Evolutionary conservation across 129 eudicot genomes (phyloP), one percentile per base, ranked within the genome.

Genomic region (Flaveria ramosissima): DNA sequence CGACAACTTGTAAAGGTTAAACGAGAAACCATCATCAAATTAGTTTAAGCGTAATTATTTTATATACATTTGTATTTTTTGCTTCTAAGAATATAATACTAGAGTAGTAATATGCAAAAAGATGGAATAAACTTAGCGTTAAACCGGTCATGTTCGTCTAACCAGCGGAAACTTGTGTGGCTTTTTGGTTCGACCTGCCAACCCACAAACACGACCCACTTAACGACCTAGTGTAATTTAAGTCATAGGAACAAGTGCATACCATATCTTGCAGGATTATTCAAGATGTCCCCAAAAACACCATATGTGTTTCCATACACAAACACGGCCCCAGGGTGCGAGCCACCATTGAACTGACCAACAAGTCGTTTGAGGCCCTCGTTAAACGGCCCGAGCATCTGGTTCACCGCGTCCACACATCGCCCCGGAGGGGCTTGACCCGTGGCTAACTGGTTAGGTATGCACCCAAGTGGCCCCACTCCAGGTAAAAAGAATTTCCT

Each of bases 391-490:
- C 97, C 99, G 42, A 95, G 39, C 68, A 91, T 85, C n/a, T 91
- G 97, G 77, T 95, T 95, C 51, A 95, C 96, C 4, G 78, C 42
- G 73, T 95, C 99, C 48, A 95, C 81, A 9, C 99, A 95, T 75
- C 96, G 83, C 27, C 99, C 97, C 4, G 90, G 84, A 0, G 84
- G 83, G 6, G 88, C 92, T 80, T 77, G 94, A n/a, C 96, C 96
- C 0, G 91, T 75, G 61, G 97, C 97, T 69, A 88, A 81, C 80
- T 88, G 90, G 78, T 78, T 87, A 2, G 97, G 97, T 65, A 91
- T 95, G 91, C 99, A 95, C 55, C 99, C 99, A 7, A 95, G 85
- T 14, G 97, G 99, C 30, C 88, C 92, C 14, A 91, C 3, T 73
- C 97, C 99, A 6, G 92, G 74, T 23, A 89, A 15, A 30, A 95